Base-by-base conservation (phyloP, 2,329 filamentous ascomycete species). In the Diaporthe citriasiana region DNA sequence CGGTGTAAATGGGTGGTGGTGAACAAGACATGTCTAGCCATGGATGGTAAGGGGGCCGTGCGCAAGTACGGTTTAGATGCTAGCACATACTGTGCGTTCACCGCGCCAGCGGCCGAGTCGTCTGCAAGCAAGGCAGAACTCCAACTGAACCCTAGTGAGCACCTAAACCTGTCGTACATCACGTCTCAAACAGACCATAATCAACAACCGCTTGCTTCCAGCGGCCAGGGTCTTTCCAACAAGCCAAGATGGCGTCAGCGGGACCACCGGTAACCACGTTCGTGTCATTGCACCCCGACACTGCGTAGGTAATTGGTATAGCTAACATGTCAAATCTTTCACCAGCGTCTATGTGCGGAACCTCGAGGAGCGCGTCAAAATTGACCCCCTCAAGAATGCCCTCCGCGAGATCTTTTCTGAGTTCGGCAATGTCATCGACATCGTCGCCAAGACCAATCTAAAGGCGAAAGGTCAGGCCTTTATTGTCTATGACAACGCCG, bases 401-500 rank as follows among this genome's bases (percentile, higher is more conserved):
- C 88, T 99, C 22, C 86, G 85, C 30, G 91, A 92, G 76, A 89
- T 98, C 79, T 98, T 98, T 85, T 92, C 92, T 76, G 94, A 97
- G 83, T 98, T 97, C 83, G 97, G 97, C 75, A 89, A 91, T 75
- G 91, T 94, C 65, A 87, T 98, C 60, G 92, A 95, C 76, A 90
- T 93, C 73, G 91, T 95, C 76, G 87, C 89, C 69, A 90, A 91
- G 77, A 94, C 91, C 77, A 98, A 97, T 82, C 84, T 98, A 40
- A 95, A 94, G 82, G 94, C 95, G 56, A 98, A 97, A 82, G 97
- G 97, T 17, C 97, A 99, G 84, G 97, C 97, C 0, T 99, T 99
- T 81, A 86, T 99, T 66, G 95, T 98, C 59, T 98, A 95, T 82
- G 95, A 97, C 79, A 89, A 87, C 75, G 86, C 93, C n/a, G 93